Conservation (phyloP, 1,284 basidiomycete genomes). For the Boletus sp. region DNA sequence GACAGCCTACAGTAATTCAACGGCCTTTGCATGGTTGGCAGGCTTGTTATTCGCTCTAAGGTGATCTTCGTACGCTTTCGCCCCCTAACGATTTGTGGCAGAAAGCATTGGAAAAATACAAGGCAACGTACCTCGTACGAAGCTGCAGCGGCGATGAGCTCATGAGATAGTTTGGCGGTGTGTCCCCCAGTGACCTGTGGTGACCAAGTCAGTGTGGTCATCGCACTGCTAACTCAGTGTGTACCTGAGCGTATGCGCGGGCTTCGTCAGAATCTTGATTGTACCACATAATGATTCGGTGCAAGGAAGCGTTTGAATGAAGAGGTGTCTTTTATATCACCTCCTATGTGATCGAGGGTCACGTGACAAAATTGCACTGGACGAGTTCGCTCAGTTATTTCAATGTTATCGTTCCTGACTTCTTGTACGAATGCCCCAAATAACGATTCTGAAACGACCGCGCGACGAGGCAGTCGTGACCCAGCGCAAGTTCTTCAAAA, state of each 20-base stretch:
- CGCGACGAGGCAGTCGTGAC: conserved; percentile 74
- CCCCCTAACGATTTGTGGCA: conserved; percentile 24
- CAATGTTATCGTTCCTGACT: too few species aligned
- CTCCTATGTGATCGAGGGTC: conserved; percentile 3
- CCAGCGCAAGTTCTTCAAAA: conserved; percentile 91
- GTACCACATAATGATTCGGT: conserved; percentile 23
- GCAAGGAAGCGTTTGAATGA: neutral
- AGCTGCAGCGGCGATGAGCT: conserved; percentile 33
- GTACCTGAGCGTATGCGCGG: conserved; percentile 24
- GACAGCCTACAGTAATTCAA: conserved; percentile 30
- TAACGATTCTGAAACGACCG: conserved; percentile 80
- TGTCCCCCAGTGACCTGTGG: conserved; percentile 26
- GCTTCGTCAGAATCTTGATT: conserved; percentile 29
- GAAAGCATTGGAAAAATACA: neutral
- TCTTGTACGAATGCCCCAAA: conserved; percentile 51
- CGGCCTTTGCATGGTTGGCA: conserved; percentile 28
- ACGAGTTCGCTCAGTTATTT: too few species aligned
- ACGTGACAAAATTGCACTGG: conserved; percentile 7
- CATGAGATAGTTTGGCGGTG: conserved; percentile 31
- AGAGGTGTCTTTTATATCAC: neutral
- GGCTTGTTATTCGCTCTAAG: conserved; percentile 25
- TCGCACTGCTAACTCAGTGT: neutral
- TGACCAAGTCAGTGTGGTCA: neutral
- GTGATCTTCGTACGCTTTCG: conserved; percentile 36
- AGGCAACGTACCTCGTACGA: conserved; percentile 28